A percentile compares a stretch with the other conserved stretches of the same genome.
These are phyloP conservation scores for Colletotrichum cordylinicola DNA, from an alignment of 2,329 filamentous ascomycete genomes.

Conservation along the genomic window DNA sequence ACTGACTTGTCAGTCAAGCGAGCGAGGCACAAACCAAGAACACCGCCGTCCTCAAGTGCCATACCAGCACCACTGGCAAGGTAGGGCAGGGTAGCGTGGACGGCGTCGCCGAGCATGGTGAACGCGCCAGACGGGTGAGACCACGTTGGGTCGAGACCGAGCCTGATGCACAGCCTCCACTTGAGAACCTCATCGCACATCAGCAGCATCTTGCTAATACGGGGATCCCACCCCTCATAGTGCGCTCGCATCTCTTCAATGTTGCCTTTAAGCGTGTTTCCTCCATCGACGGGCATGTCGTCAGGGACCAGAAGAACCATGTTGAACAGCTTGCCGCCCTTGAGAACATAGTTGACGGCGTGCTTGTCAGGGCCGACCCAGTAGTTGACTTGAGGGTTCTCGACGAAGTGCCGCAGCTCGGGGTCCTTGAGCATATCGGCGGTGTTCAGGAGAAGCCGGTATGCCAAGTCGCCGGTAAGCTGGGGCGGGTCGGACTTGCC, in stretches of 20 bases:
- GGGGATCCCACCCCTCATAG: slow-evolving; percentile 64
- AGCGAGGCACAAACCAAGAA: slow-evolving; percentile 60
- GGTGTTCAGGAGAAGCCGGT: slow-evolving; percentile 30
- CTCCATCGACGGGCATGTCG: slow-evolving; percentile 37
- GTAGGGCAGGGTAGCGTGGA: slow-evolving; percentile 70
- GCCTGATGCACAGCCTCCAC: slow-evolving; percentile 65
- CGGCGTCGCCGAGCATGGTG: slow-evolving; percentile 67
- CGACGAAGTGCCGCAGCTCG: slow-evolving; percentile 24
- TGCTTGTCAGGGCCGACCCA: slow-evolving; percentile 33
- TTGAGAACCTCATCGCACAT: slow-evolving; percentile 65
- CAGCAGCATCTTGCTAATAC: slow-evolving; percentile 58
- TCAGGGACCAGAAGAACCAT: slow-evolving; percentile 47
- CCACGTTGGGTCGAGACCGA: slow-evolving; percentile 57
- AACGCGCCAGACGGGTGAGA: slow-evolving; percentile 60
- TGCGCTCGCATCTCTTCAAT: slow-evolving; percentile 53
- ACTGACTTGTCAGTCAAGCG: slow-evolving; percentile 46
- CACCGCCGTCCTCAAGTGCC: slow-evolving; percentile 65
- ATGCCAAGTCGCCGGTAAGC: slow-evolving; percentile 32
- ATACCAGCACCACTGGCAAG: slow-evolving; percentile 62
- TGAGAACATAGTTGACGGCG: slow-evolving; percentile 32
- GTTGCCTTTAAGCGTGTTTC: slow-evolving; percentile 47
- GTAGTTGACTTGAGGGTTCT: slow-evolving; percentile 28
- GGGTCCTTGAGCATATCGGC: slow-evolving; percentile 29
- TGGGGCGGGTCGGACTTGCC: slow-evolving; percentile 21
- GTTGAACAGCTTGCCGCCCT: slow-evolving; percentile 31